Base-by-base conservation (phyloP, 2,329 filamentous ascomycete genomes). In the Arachnomyces sp. region DNA sequence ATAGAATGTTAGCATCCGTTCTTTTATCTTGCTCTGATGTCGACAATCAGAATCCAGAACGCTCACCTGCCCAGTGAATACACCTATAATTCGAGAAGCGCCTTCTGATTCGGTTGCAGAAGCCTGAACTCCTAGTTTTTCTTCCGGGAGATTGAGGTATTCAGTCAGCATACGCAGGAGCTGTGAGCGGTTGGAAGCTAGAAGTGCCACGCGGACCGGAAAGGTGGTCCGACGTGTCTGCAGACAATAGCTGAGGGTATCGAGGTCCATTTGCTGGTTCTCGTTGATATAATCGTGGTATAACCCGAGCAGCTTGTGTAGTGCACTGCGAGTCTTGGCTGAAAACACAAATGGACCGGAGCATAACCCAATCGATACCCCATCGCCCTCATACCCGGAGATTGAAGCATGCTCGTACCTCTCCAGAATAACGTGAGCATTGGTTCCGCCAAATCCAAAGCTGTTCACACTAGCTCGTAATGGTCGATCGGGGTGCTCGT, bases 401-500 rank as follows among this genome's bases (percentile, higher is more conserved):
- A 5, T 25, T 25, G 20, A 9, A 35, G 36, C 4, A 16, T 16
- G 7, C 12, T 14, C 11, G 29, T 45, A 43, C 2, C 31, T 35
- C 32, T 55, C 52, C 4, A 57, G 28, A 13, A 57, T 28, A 12
- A 28, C 35, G 29, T 44, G 43, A 14, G 38, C 42, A 25, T 46
- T 44, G 2, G 44, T 31, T 6, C 42, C 39, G 12, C 39, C 39
- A 28, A 43, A 46, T 31, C 47, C 48, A 36, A 54, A 56, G n/a
- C 42, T 51, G 34, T 54, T 54, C 14, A 56, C 44, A 18, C 48
- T 48, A 1, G 41, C 53, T 3, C 52, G 44, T 2, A 43, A 43
- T 3, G 31, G 16, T 15, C 14, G 9, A 9, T n/a, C 36, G 11
- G n/a, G 15, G 2, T 33, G 15, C 13, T 36, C 5, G 52, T 53